Percentiles rank a stretch among this genome's conserved stretches.
phyloP scores from a whole-genome alignment of 371 early-diverging fungal genomes.

The Apophysomyces ossiformis region DNA sequence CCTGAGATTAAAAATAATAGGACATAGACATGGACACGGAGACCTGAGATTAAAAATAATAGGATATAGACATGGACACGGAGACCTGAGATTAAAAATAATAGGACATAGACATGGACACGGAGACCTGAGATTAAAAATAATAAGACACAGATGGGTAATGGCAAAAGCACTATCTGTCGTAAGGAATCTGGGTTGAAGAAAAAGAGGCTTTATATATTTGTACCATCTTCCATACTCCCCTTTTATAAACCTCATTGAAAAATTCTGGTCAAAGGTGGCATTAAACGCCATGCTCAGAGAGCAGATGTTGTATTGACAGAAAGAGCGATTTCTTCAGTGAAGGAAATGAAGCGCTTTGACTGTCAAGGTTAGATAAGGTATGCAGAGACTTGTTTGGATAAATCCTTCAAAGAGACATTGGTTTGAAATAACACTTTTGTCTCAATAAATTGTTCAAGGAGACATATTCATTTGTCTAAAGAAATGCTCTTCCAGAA shows the following conservation, averaged over 20 bases:
- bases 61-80: too few species aligned
- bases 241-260: conserved; percentile 7
- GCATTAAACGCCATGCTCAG: conserved; percentile 8
- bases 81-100: too few species aligned
- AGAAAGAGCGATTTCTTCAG: conserved; percentile 13
- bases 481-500: too few species aligned
- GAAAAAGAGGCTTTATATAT: conserved; percentile 2
- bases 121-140: too few species aligned
- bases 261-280: conserved; percentile 1
- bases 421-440: conserved; percentile 5
- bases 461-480: neutral
- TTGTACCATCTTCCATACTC: neutral
- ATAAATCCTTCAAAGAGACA: neutral
- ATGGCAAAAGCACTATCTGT: neutral
- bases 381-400: neutral
- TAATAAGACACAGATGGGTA: too few species aligned
- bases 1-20: too few species aligned
- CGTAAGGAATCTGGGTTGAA: neutral
- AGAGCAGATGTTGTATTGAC: conserved; percentile 14
- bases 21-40: too few species aligned
- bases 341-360: conserved; percentile 13
- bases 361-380: conserved; percentile 15
- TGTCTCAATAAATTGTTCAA: conserved; percentile 9
- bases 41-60: too few species aligned
- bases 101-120: too few species aligned